Evolutionary conservation across 192 early-diverging fungal genomes (phyloP), one percentile per base, ranked within the genome.

Genomic region (Entomortierella parvispora): DNA sequence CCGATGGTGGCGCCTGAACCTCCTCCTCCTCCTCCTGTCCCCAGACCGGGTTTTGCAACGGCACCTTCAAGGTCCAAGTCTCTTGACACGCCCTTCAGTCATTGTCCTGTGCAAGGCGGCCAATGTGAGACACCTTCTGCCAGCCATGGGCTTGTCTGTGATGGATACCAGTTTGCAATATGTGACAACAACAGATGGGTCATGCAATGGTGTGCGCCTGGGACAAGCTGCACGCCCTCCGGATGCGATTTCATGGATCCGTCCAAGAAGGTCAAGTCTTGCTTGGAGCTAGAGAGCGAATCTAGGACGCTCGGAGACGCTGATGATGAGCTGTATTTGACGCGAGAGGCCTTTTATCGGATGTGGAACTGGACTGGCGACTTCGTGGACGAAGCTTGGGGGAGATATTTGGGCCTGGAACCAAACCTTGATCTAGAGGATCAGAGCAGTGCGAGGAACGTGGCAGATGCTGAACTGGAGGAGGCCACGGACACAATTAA

Each of bases 161-260:
- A 77, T 26, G 72, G 72, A 22, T 57, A 28, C 31, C 22, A 68
- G 0, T 68, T 54, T 40, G 65, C 37, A 0, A 29, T 20, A 14
- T 77, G 72, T 28, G 22, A 49, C 20, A 23, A 63, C 34, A 65
- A 65, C 0, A 37, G 43, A 3, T 68, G 65, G 65, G 17, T 59
- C 2, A 23, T 77, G 2, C 65, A 43, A 8, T 2, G 22, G 3
- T 77, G 74, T 23, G 74, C 74, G 0, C 65, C 74, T 26, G 74
- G 66, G 2, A 68, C 74, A 3, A 59, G 64, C 18, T 77, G 74
- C 9, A 77, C 65, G 8, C 23, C 65, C 15, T 37, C 31, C 20
- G 74, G 66, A 25, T 77, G 74, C 48, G 56, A 68, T 22, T 58
- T 58, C 8, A 59, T 63, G 25, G 52, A 50, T 1, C 65, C 54